phyloP scores from a whole-genome alignment of 169 alveolate genomes.

The Plasmodium berghei region DNA sequence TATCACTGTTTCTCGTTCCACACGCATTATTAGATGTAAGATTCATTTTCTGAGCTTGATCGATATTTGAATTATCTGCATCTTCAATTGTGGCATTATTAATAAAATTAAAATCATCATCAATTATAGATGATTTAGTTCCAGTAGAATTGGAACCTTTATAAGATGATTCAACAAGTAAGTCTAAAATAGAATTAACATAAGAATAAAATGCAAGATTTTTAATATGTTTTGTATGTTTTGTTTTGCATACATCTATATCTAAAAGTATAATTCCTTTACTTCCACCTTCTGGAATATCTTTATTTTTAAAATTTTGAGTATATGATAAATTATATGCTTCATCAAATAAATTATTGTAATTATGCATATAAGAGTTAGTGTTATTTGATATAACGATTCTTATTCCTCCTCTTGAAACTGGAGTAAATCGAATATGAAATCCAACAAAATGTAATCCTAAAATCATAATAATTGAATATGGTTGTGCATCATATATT shows the following conservation, averaged over 20 bases:
- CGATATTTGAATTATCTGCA: background rate
- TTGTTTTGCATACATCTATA: slow-evolving; percentile 42
- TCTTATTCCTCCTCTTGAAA: slow-evolving; percentile 89
- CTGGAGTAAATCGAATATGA: slow-evolving; percentile 86
- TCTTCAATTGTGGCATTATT: background rate
- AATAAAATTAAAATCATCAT: background rate
- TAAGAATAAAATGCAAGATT: slow-evolving; percentile 57
- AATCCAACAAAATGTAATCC: slow-evolving; percentile 90
- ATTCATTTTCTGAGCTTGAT: no score
- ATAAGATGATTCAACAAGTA: background rate
- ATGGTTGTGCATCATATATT: slow-evolving; percentile 83
- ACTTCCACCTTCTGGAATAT: slow-evolving; percentile 90
- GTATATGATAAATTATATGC: slow-evolving; percentile 88
- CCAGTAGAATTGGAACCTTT: background rate
- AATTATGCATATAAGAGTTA: slow-evolving; percentile 84
- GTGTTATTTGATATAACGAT: slow-evolving; percentile 85
- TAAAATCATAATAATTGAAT: slow-evolving; percentile 83
- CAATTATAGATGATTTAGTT: background rate
- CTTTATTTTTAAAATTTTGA: slow-evolving; percentile 88
- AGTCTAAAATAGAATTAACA: slow-evolving; percentile 54
- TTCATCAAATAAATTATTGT: slow-evolving; percentile 85
- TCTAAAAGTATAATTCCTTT: slow-evolving; percentile 88
- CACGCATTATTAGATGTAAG: no score
- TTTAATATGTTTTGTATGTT: slow-evolving; percentile 47
- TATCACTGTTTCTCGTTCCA: background rate